Conservation (phyloP, 768 basidiomycete species). For the Pisolithus sp. region DNA sequence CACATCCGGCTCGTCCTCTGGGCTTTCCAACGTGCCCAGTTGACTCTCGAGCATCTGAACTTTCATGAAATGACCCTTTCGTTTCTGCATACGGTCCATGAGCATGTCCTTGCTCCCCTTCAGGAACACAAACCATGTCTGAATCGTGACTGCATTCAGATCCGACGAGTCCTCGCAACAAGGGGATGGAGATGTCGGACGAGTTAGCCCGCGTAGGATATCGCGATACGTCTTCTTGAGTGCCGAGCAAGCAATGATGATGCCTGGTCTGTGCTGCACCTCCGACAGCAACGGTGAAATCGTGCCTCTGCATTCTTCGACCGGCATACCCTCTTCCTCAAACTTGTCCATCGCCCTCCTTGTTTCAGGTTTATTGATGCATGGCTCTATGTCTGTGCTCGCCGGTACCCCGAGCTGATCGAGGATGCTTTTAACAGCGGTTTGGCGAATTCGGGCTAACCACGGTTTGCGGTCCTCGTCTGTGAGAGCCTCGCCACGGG, state of each 20-base stretch:
- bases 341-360: slow-evolving; percentile 2
- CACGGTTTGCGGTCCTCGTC: slow-evolving; percentile 85
- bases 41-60: slow-evolving; percentile 77
- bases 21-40: slow-evolving; percentile 62
- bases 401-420: slow-evolving; percentile 1
- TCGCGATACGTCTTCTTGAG: slow-evolving; percentile 78
- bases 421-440: slow-evolving; percentile 35
- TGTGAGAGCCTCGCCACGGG: slow-evolving; percentile 61
- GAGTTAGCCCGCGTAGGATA: slow-evolving; percentile 50
- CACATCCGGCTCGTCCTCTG: slow-evolving; percentile 62
- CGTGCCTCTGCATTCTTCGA: not conserved
- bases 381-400: slow-evolving; percentile 23
- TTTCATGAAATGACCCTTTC: slow-evolving; percentile 81
- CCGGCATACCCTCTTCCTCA: not conserved
- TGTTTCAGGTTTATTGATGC: slow-evolving; percentile 6
- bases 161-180: not conserved
- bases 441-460: slow-evolving; percentile 65
- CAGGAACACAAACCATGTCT: slow-evolving; percentile 80
- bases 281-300: too few relatives aligned
- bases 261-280: slow-evolving; percentile 31
- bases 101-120: slow-evolving; percentile 52
- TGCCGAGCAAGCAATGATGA: slow-evolving; percentile 85
- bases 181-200: not conserved
- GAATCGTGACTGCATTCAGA: slow-evolving; percentile 22
- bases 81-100: slow-evolving; percentile 53